These are phyloP conservation scores for Aspergillus flavus DNA, from an alignment of 2,329 filamentous ascomycete species.

Conservation along the genomic window DNA sequence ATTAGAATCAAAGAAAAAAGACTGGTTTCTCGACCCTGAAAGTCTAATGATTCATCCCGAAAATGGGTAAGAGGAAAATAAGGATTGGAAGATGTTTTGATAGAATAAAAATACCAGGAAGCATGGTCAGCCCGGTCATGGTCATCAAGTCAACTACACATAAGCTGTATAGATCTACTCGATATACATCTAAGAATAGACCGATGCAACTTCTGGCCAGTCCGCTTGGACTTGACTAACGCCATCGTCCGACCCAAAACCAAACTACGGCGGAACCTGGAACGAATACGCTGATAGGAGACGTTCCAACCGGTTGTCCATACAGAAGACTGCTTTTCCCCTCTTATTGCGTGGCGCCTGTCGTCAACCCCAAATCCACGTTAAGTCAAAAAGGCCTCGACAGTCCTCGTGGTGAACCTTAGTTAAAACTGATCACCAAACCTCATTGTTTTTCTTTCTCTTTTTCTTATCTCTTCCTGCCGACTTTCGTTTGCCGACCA, in stretches of 20 bases:
- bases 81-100: background rate
- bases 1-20: background rate
- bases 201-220: background rate
- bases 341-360: slow-evolving; percentile 32
- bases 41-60: background rate
- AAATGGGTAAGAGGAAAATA: background rate
- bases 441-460: slow-evolving; percentile 4
- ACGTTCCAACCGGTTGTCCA: slow-evolving; percentile 13
- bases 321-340: slow-evolving; percentile 11
- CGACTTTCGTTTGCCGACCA: slow-evolving; percentile 8
- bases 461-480: background rate
- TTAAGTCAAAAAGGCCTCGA: slow-evolving; percentile 22
- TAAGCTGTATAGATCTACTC: slow-evolving; percentile 1
- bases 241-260: slow-evolving; percentile 15
- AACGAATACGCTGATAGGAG: slow-evolving; percentile 19
- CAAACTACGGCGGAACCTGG: background rate
- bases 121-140: background rate
- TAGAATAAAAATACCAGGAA: background rate
- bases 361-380: slow-evolving; percentile 23
- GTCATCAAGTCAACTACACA: background rate
- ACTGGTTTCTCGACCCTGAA: background rate
- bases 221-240: slow-evolving; percentile 6
- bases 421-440: background rate
- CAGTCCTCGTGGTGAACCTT: slow-evolving; percentile 11
- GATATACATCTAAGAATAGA: slow-evolving; percentile 5